These are phyloP conservation scores for Russula ochroleuca DNA, from an alignment of 768 basidiomycete genomes.

Conservation along the genomic window DNA sequence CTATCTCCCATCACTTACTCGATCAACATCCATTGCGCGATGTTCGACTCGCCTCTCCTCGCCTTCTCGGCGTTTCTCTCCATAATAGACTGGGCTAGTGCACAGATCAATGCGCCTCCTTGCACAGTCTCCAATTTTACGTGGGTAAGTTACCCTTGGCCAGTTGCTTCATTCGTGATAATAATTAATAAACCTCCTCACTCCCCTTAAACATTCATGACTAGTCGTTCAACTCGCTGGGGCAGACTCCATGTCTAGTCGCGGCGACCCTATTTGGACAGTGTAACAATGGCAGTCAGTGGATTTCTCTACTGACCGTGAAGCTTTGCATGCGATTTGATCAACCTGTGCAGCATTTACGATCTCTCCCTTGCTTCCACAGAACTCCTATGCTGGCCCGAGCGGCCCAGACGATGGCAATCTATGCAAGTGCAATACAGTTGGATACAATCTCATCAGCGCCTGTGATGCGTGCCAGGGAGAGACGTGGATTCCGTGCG, in stretches of 20 bases:
- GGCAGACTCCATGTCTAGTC: constrained; percentile 16
- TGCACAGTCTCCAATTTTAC: neutral
- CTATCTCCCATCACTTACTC: neutral
- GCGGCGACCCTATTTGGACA: neutral
- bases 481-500: constrained; percentile 15
- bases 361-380: constrained; percentile 5
- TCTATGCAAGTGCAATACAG: constrained; percentile 31
- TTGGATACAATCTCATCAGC: constrained; percentile 31
- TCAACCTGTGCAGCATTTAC: constrained; percentile 1
- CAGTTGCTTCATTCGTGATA: neutral
- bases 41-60: neutral
- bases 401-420: neutral
- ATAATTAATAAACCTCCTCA: neutral
- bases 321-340: neutral
- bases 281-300: constrained; percentile 22
- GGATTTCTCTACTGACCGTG: neutral
- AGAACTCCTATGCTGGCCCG: constrained; percentile 18
- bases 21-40: neutral
- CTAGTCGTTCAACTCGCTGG: constrained; percentile 21
- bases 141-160: constrained; percentile 18
- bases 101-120: constrained; percentile 6
- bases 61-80: neutral
- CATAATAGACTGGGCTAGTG: neutral
- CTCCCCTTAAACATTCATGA: neutral
- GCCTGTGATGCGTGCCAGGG: constrained; percentile 32